Base-by-base conservation (phyloP, 805 yeast species). In the Metschnikowia borealis region DNA sequence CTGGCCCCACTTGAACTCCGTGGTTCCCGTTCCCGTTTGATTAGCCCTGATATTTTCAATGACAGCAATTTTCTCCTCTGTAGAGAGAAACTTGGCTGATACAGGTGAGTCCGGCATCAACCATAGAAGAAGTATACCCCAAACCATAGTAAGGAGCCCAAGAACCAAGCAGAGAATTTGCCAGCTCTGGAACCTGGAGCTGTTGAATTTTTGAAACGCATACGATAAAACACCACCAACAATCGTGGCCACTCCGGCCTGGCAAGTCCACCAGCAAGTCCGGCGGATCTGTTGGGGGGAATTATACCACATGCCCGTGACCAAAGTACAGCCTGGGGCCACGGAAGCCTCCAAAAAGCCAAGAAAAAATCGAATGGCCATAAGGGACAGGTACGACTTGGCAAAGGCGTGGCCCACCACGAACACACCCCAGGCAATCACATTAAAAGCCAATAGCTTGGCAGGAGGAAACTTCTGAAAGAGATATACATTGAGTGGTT, bases 261-360 rank as follows among this genome's bases (percentile, higher is more conserved):
- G 80, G n/a, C 79, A 68, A 4, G 81, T 79, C 81, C 83, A 78
- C 40, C 71, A 69, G 6, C 83, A 83, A 40, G 81, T 79, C 60
- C 83, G 68, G 31, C 71, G 67, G 37, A 76, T 66, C 59, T 79
- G 83, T 53, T 80, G 83, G 4, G 69, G 60, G 49, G 75, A 77
- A 36, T 77, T 76, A 66, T 81, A 84, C 67, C 81, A 84, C 85
- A 81, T 81, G 26, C 85, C 78, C 36, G 83, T 79, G 39, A 83
- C 73, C 26, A 82, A 68, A 48, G 81, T 73, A 44, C 81, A 73
- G 0, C 84, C 82, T 1, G 83, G 83, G 0, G 83, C 79, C 40
- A 81, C 70, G 2, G 81, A 74, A 1, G 81, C 64, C 59, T 82
- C 86, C 54, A 80, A 79, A 20, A 77, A 59, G 6, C 86, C 86